Percentiles rank a stretch among this genome's conserved stretches.
Conservation (phyloP, 371 early-diverging fungal genomes). For the Batkoa obscura region DNA sequence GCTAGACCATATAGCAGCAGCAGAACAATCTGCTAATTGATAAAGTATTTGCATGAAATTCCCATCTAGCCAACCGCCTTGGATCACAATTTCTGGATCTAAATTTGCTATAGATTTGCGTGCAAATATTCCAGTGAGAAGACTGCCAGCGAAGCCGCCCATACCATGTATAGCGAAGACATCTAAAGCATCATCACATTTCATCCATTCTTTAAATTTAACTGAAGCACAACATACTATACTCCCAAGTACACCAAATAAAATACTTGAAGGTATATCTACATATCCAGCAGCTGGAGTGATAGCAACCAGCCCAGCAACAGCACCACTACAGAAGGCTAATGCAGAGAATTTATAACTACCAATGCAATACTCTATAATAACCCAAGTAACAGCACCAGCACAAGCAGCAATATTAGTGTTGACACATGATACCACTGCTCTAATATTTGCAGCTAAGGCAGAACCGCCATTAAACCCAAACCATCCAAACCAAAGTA, state of each 20-base stretch:
- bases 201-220: conserved; percentile 51
- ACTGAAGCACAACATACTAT: conserved; percentile 58
- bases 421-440: conserved; percentile 63
- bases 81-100: conserved; percentile 38
- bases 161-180: conserved; percentile 77
- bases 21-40: conserved; percentile 57
- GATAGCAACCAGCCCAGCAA: conserved; percentile 81
- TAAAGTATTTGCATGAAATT: conserved; percentile 58
- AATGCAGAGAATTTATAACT: conserved; percentile 54
- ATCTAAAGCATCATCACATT: conserved; percentile 76
- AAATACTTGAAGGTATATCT: conserved; percentile 57
- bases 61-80: conserved; percentile 71
- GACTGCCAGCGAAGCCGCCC: conserved; percentile 66
- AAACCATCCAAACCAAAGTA: conserved; percentile 84
- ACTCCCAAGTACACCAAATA: conserved; percentile 54
- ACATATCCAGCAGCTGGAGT: conserved; percentile 84
- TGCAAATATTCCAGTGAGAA: conserved; percentile 82
- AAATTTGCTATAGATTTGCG: conserved; percentile 44
- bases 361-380: conserved; percentile 52
- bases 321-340: conserved; percentile 81
- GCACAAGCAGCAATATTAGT: conserved; percentile 71
- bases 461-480: conserved; percentile 82
- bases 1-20: conserved; percentile 66
- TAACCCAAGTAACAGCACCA: conserved; percentile 67
- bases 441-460: conserved; percentile 54